Evolutionary conservation across 345 rosid species (phyloP).

Genomic region (Rhizophora apiculata): DNA sequence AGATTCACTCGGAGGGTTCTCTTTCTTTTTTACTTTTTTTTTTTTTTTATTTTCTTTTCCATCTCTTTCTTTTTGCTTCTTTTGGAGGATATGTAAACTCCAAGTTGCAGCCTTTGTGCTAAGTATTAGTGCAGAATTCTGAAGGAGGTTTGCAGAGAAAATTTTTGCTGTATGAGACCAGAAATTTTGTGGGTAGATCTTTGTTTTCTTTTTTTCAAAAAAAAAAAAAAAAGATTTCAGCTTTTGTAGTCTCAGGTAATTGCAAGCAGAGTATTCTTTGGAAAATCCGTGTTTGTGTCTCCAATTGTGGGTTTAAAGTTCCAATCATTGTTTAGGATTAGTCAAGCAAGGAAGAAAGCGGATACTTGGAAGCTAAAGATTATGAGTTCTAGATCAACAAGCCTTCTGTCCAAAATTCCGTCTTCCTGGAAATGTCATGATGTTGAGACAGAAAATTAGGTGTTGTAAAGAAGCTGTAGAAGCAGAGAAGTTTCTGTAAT

Average conservation of each 20-base stretch:
- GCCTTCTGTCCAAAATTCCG: background rate
- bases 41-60: background rate
- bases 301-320: background rate
- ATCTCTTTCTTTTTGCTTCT: background rate
- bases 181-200: background rate
- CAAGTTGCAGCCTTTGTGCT: background rate
- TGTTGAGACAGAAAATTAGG: background rate
- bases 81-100: background rate
- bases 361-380: background rate
- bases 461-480: too few relatives aligned
- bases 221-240: background rate
- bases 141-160: background rate
- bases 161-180: background rate
- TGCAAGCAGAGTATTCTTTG: background rate
- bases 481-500: background rate
- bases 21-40: background rate
- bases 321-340: background rate
- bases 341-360: background rate
- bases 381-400: background rate
- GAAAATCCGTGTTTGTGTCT: background rate
- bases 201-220: background rate
- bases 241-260: background rate
- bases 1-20: conserved; percentile 24
- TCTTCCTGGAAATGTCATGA: conserved; percentile 17
- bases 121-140: background rate